A percentile compares a stretch with the other conserved stretches of the same genome.
Conservation (phyloP, 1,284 basidiomycete genomes). For the Bondarzewia mesenterica region DNA sequence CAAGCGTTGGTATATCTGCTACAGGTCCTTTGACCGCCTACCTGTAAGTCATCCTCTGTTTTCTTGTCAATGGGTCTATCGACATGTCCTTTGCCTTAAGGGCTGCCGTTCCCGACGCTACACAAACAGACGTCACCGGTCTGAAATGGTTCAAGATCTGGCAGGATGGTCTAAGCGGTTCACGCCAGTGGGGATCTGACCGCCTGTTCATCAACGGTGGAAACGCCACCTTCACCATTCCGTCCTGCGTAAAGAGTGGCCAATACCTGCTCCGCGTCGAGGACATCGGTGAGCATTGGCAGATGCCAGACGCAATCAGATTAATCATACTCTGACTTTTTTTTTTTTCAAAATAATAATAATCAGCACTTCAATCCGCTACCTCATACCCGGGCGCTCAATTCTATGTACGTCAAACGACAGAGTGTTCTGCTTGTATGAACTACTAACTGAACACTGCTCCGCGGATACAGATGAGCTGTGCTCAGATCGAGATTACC, state of each 20-base stretch:
- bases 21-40: conserved; percentile 6
- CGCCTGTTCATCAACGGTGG: conserved; percentile 33
- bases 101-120: conserved; percentile 10
- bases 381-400: conserved; percentile 24
- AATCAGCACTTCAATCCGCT: conserved; percentile 24
- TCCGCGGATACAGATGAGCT: conserved; percentile 24
- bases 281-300: conserved; percentile 12
- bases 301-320: too few relatives aligned
- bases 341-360: not conserved
- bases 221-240: conserved; percentile 32
- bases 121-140: conserved; percentile 33
- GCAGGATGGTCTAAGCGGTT: conserved; percentile 30
- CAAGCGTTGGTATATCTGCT: not conserved
- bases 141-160: conserved; percentile 47
- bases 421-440: too few relatives aligned
- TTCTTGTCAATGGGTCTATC: not conserved
- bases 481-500: conserved; percentile 30
- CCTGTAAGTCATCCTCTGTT: conserved; percentile 1
- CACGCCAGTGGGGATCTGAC: conserved; percentile 28
- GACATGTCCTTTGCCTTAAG: not conserved
- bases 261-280: conserved; percentile 17
- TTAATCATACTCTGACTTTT: not conserved
- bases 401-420: conserved; percentile 5
- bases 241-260: conserved; percentile 16
- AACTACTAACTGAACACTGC: too few relatives aligned